phyloP scores from a whole-genome alignment of 2,329 filamentous ascomycete genomes.

The Diaporthe velutina region DNA sequence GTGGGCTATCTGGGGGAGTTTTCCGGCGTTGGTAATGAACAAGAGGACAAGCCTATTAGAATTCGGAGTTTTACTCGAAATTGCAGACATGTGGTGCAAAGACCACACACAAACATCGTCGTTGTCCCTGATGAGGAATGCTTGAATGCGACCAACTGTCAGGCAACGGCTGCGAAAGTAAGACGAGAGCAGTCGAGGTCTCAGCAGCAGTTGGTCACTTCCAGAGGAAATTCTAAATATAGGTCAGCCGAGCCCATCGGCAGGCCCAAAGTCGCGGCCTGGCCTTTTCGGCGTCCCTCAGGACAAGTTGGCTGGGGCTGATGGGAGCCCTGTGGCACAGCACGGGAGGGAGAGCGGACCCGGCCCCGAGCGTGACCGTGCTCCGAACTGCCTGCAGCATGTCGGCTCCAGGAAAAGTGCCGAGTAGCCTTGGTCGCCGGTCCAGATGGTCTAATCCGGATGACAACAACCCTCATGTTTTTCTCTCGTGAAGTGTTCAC shows the following conservation, averaged over 20 bases:
- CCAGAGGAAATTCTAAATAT: not conserved
- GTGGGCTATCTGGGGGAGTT: not conserved
- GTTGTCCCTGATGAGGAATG: not conserved
- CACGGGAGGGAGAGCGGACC: not conserved
- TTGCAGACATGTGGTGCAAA: not conserved
- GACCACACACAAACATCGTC: not conserved
- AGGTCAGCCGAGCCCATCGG: not conserved
- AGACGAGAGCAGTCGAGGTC: not conserved
- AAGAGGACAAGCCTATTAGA: not conserved
- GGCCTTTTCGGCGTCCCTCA: not conserved
- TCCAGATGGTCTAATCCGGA: not conserved
- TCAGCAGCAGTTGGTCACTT: not conserved
- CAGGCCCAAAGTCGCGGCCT: not conserved
- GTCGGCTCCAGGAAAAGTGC: not conserved
- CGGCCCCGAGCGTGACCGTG: not conserved
- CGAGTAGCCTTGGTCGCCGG: not conserved
- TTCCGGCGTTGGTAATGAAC: not conserved
- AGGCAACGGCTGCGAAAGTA: not conserved
- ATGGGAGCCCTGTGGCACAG: not conserved
- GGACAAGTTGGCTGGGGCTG: not conserved
- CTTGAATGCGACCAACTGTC: not conserved
- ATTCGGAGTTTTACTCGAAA: not conserved
- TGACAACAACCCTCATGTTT: not conserved
- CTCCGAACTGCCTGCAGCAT: not conserved
- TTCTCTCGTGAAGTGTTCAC: not conserved